These are phyloP conservation scores for Wallemia ichthyophaga DNA, from an alignment of 1,284 basidiomycete species.

Conservation along the genomic window DNA sequence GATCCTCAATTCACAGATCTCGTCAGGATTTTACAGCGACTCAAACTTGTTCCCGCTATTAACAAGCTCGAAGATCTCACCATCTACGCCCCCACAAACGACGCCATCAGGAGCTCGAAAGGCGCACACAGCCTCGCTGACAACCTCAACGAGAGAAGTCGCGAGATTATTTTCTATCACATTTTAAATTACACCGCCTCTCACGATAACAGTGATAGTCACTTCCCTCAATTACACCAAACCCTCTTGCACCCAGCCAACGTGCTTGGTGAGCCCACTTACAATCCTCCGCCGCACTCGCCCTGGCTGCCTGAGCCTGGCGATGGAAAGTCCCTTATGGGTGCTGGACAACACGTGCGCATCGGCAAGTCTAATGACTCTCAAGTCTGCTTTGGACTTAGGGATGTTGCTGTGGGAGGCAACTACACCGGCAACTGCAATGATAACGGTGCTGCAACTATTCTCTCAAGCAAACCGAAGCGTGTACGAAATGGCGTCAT, in stretches of 20 bases:
- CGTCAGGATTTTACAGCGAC: slow-evolving; percentile 46
- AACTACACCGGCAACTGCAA: neutral
- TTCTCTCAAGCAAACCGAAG: slow-evolving; percentile 24
- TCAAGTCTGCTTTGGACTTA: neutral
- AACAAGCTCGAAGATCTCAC: slow-evolving; percentile 56
- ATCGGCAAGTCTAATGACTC: neutral
- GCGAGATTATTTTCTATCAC: slow-evolving; percentile 85
- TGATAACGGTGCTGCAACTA: slow-evolving; percentile 10
- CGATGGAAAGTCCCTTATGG: neutral
- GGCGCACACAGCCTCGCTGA: slow-evolving; percentile 19
- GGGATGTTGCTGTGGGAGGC: neutral
- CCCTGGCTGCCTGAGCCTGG: neutral
- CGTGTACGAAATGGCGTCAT: slow-evolving; percentile 46
- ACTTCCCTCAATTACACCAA: neutral
- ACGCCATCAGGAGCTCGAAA: slow-evolving; percentile 33
- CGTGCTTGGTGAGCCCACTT: neutral
- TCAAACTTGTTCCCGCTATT: slow-evolving; percentile 67
- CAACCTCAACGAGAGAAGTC: slow-evolving; percentile 53
- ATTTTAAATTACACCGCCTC: slow-evolving; percentile 65
- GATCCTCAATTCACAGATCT: slow-evolving; percentile 55
- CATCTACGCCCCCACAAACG: slow-evolving; percentile 81
- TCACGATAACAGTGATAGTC: slow-evolving; percentile 14
- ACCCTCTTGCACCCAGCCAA: neutral
- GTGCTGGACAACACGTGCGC: neutral
- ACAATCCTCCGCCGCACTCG: neutral